Evolutionary conservation across 2,329 filamentous ascomycete species (phyloP).

Genomic region (Colletotrichum tanaceti): DNA sequence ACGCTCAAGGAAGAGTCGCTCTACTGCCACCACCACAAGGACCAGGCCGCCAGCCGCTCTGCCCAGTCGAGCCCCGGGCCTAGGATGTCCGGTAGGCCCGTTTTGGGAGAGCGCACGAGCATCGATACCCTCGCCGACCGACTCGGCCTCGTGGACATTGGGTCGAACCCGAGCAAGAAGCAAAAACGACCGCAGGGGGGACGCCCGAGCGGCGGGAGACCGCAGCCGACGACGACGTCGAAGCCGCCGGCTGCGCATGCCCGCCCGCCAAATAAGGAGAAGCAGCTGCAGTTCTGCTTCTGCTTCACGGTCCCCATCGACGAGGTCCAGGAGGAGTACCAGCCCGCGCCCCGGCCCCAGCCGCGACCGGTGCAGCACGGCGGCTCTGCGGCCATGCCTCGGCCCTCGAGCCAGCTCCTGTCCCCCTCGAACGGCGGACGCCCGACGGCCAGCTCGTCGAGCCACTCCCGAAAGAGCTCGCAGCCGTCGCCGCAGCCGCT

Average conservation of each 20-base stretch:
- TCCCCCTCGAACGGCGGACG: constrained; percentile 39
- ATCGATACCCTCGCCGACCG: constrained; percentile 88
- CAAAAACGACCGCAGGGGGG: constrained; percentile 46
- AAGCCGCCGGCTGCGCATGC: constrained; percentile 32
- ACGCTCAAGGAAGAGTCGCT: constrained; percentile 63
- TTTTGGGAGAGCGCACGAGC: constrained; percentile 76
- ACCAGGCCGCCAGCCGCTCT: constrained; percentile 77
- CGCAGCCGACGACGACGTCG: constrained; percentile 18
- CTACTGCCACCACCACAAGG: constrained; percentile 96
- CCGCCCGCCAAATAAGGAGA: constrained; percentile 46
- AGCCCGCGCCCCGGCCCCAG: constrained; percentile 57
- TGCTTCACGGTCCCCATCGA: constrained; percentile 64
- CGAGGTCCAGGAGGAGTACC: constrained; percentile 48
- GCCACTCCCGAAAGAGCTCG: constrained; percentile 47
- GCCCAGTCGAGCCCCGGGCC: constrained; percentile 60
- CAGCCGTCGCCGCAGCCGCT: constrained; percentile 47
- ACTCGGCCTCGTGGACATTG: constrained; percentile 77
- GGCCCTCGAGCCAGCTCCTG: constrained; percentile 38
- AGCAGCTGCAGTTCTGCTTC: constrained; percentile 58
- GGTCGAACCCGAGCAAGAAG: constrained; percentile 52
- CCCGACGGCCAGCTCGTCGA: constrained; percentile 42
- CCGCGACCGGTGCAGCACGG: constrained; percentile 58
- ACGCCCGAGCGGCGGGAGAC: constrained; percentile 41
- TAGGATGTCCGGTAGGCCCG: constrained; percentile 58
- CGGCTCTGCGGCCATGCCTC: constrained; percentile 33